Base-by-base conservation (phyloP, 108 stramenopile species). In the Stephanodiscus minutulus region DNA sequence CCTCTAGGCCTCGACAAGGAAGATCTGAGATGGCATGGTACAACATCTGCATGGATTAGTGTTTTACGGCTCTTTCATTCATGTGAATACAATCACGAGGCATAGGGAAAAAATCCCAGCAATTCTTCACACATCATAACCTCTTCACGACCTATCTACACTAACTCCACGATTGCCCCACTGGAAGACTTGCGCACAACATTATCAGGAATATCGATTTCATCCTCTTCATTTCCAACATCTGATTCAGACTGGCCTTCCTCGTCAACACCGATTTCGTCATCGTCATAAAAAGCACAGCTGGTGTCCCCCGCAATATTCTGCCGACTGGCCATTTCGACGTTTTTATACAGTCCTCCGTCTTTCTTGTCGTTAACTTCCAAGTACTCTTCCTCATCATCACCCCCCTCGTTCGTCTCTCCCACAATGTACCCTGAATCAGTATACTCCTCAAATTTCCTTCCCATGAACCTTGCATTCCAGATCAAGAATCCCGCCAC, bases 391-490 rank as follows among this genome's bases (percentile, higher is more conserved):
- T 84, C 64, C 18, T 53, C 65, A 41, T 74, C 80, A 49, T 78
- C 73, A 48, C 68, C 66, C 21, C 81, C 80, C 20, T 89, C 90
- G 17, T 56, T 69, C 17, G 64, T 22, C 52, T 80, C 92, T 20
- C 97, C 97, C 35, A 98, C 94, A 68, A 96, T 87, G 74, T 95
- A 92, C 41, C 94, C 96, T n/a, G 84, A 77, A 65, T 89, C 93
- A 10, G 86, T 88, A 37, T 96, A 96, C 59, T 96, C 89, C 57
- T 97, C 97, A 78, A 97, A 97, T 67, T 81, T 79, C 67, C 83
- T 77, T 12, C 98, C 98, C 98, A 97, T 97, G 71, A 88, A 88
- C 15, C 83, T 73, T 28, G 98, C 96, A 83, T 97, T 96, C 89
- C 90, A 96, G 72, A 98, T 96, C 53, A 98, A 84, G 82, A 97